phyloP scores from a whole-genome alignment of 306 rosid genomes.

The Oemleria cerasiformis region DNA sequence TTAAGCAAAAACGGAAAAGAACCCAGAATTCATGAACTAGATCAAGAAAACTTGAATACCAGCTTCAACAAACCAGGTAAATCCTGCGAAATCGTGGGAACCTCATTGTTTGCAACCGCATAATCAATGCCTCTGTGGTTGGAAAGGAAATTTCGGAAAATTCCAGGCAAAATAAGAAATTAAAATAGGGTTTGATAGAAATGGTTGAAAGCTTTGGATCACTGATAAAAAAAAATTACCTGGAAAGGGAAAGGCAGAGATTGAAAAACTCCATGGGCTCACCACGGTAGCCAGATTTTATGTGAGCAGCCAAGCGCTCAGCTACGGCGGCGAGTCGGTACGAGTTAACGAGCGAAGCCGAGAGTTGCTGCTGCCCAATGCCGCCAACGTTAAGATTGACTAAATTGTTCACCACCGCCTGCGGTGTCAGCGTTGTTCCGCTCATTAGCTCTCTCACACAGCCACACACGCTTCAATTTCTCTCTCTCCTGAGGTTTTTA shows the following conservation, averaged over 20 bases:
- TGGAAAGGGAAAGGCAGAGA: slow-evolving; percentile 58
- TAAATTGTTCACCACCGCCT: neutral
- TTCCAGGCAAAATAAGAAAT: neutral
- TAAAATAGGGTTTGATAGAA: neutral
- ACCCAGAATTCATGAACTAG: neutral
- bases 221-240: too few relatives aligned
- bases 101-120: slow-evolving; percentile 59
- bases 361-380: neutral
- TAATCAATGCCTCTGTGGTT: slow-evolving; percentile 69
- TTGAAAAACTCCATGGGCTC: slow-evolving; percentile 38
- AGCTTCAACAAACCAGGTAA: slow-evolving; percentile 56
- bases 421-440: slow-evolving; percentile 17
- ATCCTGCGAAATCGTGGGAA: slow-evolving; percentile 35
- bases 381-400: neutral
- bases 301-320: slow-evolving; percentile 34
- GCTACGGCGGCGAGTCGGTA: slow-evolving; percentile 32
- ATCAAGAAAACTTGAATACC: slow-evolving; percentile 34
- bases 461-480: neutral
- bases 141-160: slow-evolving; percentile 17
- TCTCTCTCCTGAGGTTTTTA: neutral
- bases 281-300: slow-evolving; percentile 22
- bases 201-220: neutral
- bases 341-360: slow-evolving; percentile 39
- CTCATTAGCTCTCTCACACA: slow-evolving; percentile 15
- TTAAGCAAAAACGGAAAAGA: neutral